These are phyloP conservation scores for Neurospora sp. DNA, from an alignment of 495 filamentous ascomycete species.

Conservation along the genomic window DNA sequence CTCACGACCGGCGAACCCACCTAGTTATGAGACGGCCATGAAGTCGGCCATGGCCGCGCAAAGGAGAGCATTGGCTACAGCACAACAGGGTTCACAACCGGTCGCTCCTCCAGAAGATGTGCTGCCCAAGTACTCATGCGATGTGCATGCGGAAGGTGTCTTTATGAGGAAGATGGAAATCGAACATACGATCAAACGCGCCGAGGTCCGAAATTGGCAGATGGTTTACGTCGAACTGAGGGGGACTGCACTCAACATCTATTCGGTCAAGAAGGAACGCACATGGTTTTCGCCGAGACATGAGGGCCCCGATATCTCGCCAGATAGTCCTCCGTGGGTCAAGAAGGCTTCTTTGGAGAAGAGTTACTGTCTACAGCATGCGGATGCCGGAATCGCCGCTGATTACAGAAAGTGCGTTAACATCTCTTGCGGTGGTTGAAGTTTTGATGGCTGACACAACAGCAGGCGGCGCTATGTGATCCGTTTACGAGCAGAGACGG, in stretches of 20 bases:
- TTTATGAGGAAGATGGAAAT: conserved; percentile 50
- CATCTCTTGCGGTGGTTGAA: background rate
- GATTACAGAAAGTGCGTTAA: conserved; percentile 49
- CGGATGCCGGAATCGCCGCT: conserved; percentile 53
- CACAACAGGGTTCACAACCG: background rate
- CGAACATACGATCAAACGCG: conserved; percentile 42
- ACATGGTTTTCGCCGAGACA: conserved; percentile 25
- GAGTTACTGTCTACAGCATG: conserved; percentile 53
- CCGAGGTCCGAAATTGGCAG: conserved; percentile 44
- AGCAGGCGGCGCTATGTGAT: conserved; percentile 46
- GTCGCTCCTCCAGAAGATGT: conserved; percentile 20
- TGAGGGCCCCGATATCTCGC: conserved; percentile 22
- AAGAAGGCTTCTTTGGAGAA: conserved; percentile 37
- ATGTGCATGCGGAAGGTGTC: conserved; percentile 40
- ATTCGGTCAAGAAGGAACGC: conserved; percentile 39
- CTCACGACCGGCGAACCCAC: conserved; percentile 24
- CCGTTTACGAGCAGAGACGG: conserved; percentile 51
- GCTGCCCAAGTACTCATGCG: conserved; percentile 46
- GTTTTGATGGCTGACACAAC: background rate
- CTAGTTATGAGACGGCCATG: conserved; percentile 28
- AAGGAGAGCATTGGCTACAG: conserved; percentile 18
- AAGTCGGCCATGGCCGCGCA: conserved; percentile 21
- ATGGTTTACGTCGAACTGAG: conserved; percentile 47
- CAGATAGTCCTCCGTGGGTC: conserved; percentile 34
- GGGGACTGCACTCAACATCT: conserved; percentile 50